Conservation (phyloP, 1,139 yeast genomes). For the Protomyces lactucae-debilis region DNA sequence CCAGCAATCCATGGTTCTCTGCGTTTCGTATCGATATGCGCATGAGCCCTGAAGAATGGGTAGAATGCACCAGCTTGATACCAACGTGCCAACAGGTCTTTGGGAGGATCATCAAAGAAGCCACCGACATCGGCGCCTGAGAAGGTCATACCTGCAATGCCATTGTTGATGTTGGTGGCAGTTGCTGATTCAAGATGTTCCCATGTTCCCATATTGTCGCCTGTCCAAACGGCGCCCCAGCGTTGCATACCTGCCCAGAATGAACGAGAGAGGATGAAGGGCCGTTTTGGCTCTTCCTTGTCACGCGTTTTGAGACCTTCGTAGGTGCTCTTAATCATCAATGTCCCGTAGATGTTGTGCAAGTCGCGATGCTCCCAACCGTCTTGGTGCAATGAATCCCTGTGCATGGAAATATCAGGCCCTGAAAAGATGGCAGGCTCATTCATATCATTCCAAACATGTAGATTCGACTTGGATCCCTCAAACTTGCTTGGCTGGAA, state of each 20-base stretch:
- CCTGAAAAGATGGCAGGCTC: conserved; percentile 95
- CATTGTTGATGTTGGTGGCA: conserved; percentile 81
- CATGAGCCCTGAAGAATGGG: conserved; percentile 95
- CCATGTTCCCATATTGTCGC: conserved; percentile 94
- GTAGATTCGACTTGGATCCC: conserved; percentile 57
- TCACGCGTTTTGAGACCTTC: conserved; percentile 56
- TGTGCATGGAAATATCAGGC: conserved; percentile 86
- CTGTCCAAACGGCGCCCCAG: conserved; percentile 94
- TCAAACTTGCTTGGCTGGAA: conserved; percentile 40
- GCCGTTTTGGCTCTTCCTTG: conserved; percentile 52
- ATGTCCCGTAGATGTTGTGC: conserved; percentile 77
- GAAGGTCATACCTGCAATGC: conserved; percentile 83
- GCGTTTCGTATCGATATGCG: conserved; percentile 86
- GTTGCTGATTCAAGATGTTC: conserved; percentile 71
- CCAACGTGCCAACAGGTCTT: conserved; percentile 83
- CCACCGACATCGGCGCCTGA: conserved; percentile 98
- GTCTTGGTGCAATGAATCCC: conserved; percentile 70
- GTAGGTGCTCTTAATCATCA: conserved; percentile 75
- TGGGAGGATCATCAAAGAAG: conserved; percentile 81
- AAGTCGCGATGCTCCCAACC: conserved; percentile 86
- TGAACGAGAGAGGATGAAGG: conserved; percentile 83
- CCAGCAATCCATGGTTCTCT: conserved; percentile 89
- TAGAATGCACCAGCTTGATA: conserved; percentile 93
- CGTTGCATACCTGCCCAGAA: conserved; percentile 89
- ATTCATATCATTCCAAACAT: conserved; percentile 97